phyloP scores from a whole-genome alignment of 495 filamentous ascomycete genomes.

The Penicillium coprophilum region DNA sequence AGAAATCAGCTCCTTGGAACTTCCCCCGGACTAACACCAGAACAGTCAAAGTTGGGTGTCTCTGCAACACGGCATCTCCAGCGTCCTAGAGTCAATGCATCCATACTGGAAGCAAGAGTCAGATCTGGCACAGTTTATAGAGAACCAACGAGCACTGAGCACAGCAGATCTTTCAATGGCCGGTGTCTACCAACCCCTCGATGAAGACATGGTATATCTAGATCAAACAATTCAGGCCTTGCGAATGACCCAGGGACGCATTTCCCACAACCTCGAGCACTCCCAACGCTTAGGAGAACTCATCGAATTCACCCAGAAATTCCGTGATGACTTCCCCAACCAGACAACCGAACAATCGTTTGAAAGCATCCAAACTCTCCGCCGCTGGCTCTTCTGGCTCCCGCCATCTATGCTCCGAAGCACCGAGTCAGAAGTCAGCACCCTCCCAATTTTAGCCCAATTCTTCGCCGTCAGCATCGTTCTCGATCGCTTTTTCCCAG shows the following conservation, averaged over 20 bases:
- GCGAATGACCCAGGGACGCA: conserved; percentile 65
- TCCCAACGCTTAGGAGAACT: conserved; percentile 74
- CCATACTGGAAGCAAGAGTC: conserved; percentile 84
- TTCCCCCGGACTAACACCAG: conserved; percentile 29
- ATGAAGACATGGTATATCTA: conserved; percentile 68
- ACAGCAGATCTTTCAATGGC: conserved; percentile 54
- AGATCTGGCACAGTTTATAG: conserved; percentile 78
- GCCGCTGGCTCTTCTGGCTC: conserved; percentile 94
- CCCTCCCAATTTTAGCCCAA: conserved; percentile 69
- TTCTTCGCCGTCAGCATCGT: conserved; percentile 86
- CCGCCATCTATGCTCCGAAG: conserved; percentile 70
- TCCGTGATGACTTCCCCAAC: conserved; percentile 70
- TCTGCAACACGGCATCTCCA: conserved; percentile 86
- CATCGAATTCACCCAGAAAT: conserved; percentile 73
- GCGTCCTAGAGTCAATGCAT: conserved; percentile 88
- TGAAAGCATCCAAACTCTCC: conserved; percentile 78
- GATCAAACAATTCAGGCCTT: conserved; percentile 55
- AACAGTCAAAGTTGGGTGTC: conserved; percentile 85
- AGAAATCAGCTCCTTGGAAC: conserved; percentile 30
- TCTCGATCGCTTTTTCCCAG: conserved; percentile 87
- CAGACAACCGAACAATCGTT: conserved; percentile 80
- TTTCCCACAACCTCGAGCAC: conserved; percentile 72
- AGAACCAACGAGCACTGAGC: conserved; percentile 56
- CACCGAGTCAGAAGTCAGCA: conserved; percentile 41
- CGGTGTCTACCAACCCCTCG: conserved; percentile 43